A percentile compares a stretch with the other conserved stretches of the same genome.
phyloP scores from a whole-genome alignment of 2,329 filamentous ascomycete genomes.

The Calonectria fujianensis region DNA sequence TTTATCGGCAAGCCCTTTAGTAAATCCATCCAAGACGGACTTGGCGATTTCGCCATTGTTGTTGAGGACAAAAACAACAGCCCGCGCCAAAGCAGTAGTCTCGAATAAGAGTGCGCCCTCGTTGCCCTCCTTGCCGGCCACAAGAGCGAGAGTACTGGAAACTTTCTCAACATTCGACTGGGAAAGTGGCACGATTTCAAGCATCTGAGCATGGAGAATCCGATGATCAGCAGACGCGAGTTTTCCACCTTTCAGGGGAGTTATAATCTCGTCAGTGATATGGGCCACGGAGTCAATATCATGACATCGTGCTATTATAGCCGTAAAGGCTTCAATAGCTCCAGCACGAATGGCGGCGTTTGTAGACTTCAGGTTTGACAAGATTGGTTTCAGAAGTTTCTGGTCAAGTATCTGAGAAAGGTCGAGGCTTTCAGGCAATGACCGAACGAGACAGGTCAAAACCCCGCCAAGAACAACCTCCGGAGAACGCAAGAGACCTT shows the following conservation, averaged over 20 bases:
- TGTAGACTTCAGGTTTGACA: slow-evolving; percentile 94
- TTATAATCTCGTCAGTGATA: slow-evolving; percentile 85
- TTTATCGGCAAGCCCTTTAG: slow-evolving; percentile 91
- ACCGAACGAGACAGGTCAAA: slow-evolving; percentile 81
- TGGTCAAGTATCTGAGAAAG: slow-evolving; percentile 83
- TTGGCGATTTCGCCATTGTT: slow-evolving; percentile 78
- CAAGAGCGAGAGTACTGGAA: slow-evolving; percentile 77
- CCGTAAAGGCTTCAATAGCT: slow-evolving; percentile 83
- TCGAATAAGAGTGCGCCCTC: slow-evolving; percentile 88
- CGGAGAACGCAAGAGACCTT: slow-evolving; percentile 89
- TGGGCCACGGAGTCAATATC: slow-evolving; percentile 77
- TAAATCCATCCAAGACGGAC: slow-evolving; percentile 80
- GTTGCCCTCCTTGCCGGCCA: slow-evolving; percentile 90
- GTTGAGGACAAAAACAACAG: slow-evolving; percentile 78
- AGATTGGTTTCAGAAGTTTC: slow-evolving; percentile 87
- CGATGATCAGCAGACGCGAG: slow-evolving; percentile 90
- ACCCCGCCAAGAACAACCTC: slow-evolving; percentile 91
- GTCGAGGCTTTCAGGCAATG: slow-evolving; percentile 83
- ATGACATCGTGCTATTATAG: slow-evolving; percentile 77
- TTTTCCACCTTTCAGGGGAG: slow-evolving; percentile 88
- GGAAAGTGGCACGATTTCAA: slow-evolving; percentile 78
- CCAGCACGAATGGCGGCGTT: slow-evolving; percentile 86
- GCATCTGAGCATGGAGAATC: slow-evolving; percentile 86
- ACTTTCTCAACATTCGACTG: slow-evolving; percentile 79
- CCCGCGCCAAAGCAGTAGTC: slow-evolving; percentile 80